These are phyloP conservation scores for Clarireedia paspali DNA, from an alignment of 2,329 filamentous ascomycete species.

Conservation along the genomic window DNA sequence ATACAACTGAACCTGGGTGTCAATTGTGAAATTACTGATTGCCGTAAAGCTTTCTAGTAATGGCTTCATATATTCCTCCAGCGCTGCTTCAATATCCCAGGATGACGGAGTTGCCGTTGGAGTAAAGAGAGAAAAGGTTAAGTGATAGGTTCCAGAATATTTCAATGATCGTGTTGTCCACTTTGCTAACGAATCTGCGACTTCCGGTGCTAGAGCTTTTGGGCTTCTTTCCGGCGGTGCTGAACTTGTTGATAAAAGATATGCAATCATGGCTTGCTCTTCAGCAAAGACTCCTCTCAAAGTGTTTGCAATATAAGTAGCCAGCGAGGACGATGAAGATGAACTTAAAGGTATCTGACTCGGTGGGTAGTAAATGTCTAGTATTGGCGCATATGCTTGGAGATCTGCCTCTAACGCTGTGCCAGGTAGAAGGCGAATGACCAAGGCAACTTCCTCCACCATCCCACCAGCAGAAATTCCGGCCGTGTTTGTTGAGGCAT, in stretches of 20 bases:
- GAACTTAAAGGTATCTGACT: conserved; percentile 62
- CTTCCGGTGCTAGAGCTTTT: conserved; percentile 41
- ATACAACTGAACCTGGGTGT: conserved; percentile 93
- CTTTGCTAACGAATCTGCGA: conserved; percentile 50
- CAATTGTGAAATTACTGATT: conserved; percentile 92
- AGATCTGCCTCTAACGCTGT: conserved; percentile 53
- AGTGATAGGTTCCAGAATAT: conserved; percentile 87
- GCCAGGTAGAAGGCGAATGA: conserved; percentile 61
- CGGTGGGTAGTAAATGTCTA: conserved; percentile 71
- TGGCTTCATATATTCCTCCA: conserved; percentile 74
- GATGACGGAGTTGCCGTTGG: conserved; percentile 69
- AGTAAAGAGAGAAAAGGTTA: conserved; percentile 93
- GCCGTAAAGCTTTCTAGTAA: conserved; percentile 69
- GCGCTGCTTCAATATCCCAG: conserved; percentile 83
- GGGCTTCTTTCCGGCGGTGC: conserved; percentile 41
- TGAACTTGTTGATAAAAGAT: conserved; percentile 56
- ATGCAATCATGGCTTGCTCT: conserved; percentile 79
- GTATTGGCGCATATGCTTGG: conserved; percentile 59
- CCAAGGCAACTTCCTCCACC: conserved; percentile 52
- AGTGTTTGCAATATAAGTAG: conserved; percentile 70
- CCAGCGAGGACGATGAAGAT: conserved; percentile 62
- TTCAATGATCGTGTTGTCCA: conserved; percentile 81
- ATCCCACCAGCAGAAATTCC: conserved; percentile 29
- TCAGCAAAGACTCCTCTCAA: conserved; percentile 75
- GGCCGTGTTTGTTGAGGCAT: conserved; percentile 13